phyloP scores from a whole-genome alignment of 108 stramenopile species.

The Schizochytrium sp. region DNA sequence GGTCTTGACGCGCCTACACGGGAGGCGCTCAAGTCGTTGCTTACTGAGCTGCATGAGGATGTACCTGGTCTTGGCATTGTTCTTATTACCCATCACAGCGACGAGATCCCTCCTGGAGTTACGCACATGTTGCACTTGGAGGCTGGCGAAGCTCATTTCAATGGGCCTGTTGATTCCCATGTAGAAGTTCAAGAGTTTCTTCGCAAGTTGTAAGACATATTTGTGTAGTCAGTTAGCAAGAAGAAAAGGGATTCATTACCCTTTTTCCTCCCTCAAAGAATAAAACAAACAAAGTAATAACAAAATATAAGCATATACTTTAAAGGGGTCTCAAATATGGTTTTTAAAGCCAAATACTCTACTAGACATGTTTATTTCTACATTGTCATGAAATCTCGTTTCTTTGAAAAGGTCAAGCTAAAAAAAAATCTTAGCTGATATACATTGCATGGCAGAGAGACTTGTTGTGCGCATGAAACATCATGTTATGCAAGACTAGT shows the following conservation, averaged over 20 bases:
- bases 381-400: too few species aligned
- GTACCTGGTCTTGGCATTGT: not conserved
- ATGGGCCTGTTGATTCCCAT: not conserved
- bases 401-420: too few species aligned
- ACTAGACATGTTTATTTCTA: too few species aligned
- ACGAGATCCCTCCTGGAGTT: slow-evolving; percentile 33
- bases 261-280: too few species aligned
- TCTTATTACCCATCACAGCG: slow-evolving; percentile 22
- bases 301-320: too few species aligned
- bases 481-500: too few species aligned
- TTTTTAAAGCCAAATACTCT: too few species aligned
- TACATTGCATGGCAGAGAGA: too few species aligned
- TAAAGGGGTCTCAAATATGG: too few species aligned
- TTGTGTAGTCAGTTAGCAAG: not conserved
- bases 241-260: not conserved
- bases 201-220: not conserved
- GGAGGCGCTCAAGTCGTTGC: slow-evolving; percentile 1
- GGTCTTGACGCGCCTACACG: slow-evolving; percentile 18
- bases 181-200: not conserved
- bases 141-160: not conserved
- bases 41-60: not conserved
- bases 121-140: slow-evolving; percentile 52
- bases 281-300: too few species aligned
- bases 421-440: too few species aligned
- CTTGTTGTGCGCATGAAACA: too few species aligned